Base-by-base conservation (phyloP, 2,329 filamentous ascomycete genomes). In the Colletotrichum neosansevieriae region DNA sequence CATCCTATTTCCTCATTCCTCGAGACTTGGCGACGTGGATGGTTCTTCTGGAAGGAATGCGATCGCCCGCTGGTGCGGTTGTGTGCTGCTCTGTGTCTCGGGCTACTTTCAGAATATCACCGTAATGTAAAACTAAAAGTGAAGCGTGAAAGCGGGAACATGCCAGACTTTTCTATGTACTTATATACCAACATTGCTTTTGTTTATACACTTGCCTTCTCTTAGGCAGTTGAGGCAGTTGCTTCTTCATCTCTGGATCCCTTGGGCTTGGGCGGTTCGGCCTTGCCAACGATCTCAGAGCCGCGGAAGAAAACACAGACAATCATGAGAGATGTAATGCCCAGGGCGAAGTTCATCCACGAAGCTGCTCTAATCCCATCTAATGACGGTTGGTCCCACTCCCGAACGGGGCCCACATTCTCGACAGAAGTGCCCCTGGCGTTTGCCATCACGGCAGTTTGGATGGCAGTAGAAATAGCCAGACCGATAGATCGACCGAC, bases 401-500 rank as follows among this genome's bases (percentile, higher is more conserved):
- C 68, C 57, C 73, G 24, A 10, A 86, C 76, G 0, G 79, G 69
- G 0, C 85, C 85, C 0, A 79, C 83, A 2, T 82, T 61, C 67
- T 85, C 75, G 0, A 88, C 80, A 0, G 75, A 54, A 0, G 84
- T 79, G 3, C 79, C 79, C 32, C 84, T 79, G 24, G 81, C 79
- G 3, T 79, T 75, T 0, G 86, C 86, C 78, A 89, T 86, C 21
- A 91, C 85, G 0, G 87, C 85, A 0, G 88, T 88, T 75, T 92
- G 89, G 2, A 91, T 80, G 0, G 89, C 88, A 0, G 90, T 91
- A 3, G 85, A 86, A 36, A 92, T 81, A 1, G 90, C 90, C 1
- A 92, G 79, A 1, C 88, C 86, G n/a, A 92, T 84, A 0, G 90
- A 86, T 6, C 90, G 82, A 0, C 90, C 90, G 36, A 92, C 80